Evolutionary conservation across 768 basidiomycete genomes (phyloP), one percentile per base, ranked within the genome.

Genomic region (Leccinum incarnatum): DNA sequence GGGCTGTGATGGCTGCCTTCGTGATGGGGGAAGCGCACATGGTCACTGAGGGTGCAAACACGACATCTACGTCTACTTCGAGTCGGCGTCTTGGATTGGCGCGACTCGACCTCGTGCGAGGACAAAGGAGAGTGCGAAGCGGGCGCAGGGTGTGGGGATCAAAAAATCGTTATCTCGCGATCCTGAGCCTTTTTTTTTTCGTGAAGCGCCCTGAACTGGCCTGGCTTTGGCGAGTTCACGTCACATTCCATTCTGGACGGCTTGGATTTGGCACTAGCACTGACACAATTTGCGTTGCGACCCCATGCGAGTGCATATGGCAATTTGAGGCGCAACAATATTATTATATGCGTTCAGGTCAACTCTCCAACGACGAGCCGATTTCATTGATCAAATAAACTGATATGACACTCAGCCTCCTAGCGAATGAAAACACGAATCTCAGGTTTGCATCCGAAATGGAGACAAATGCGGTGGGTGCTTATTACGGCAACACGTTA

Each of bases 91-190:
- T 61, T 69, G 63, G 61, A 70, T 68, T 51, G 65, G 66, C 67
- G 52, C 54, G 37, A 57, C 46, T 56, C 47, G 57, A 50, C 63
- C 55, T 62, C 56, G 54, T 57, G 60, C 60, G 63, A 62, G 8
- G 5, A 56, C 36, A 54, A 64, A 42, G 58, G 62, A 63, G 19
- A 15, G 23, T 56, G 54, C 29, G 42, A 25, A 27, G n/a, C 19
- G 29, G 40, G n/a, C n/a, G 46, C 29, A 52, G 36, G 32, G 23
- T 53, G 32, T 55, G 54, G 51, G 55, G 30, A 51, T 58, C 50
- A 14, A 48, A 67, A 52, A 67, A 72, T 74, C 65, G 69, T 49
- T 63, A 72, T 72, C 68, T 72, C 60, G 67, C 72, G 71, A 72
- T 72, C 70, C 51, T 17, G 45, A 57, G 66, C 67, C 48, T 42